phyloP scores from a whole-genome alignment of 768 basidiomycete genomes.

The Amanita phalloides region DNA sequence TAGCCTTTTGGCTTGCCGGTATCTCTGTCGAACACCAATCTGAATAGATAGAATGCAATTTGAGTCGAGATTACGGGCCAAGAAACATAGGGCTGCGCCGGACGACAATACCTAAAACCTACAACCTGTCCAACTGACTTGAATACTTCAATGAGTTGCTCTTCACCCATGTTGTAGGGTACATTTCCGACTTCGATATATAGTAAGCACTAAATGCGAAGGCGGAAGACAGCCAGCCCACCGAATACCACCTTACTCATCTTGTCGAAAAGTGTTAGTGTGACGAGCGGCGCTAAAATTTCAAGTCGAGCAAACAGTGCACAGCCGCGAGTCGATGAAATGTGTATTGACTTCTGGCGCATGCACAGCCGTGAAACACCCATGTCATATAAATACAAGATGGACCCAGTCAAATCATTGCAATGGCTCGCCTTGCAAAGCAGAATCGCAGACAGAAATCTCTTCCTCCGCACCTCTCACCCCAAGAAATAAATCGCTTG shows the following conservation, averaged over 20 bases:
- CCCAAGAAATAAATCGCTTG: background rate
- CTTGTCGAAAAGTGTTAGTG: background rate
- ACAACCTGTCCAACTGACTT: constrained; percentile 82
- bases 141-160: constrained; percentile 81
- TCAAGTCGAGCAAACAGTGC: no score
- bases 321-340: no score
- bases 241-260: constrained; percentile 74
- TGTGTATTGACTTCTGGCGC: no score
- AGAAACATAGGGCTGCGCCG: constrained; percentile 1
- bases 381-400: background rate
- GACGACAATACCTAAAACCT: constrained; percentile 60
- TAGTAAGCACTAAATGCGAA: background rate
- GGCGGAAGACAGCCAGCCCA: constrained; percentile 17
- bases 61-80: constrained; percentile 3
- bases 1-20: constrained; percentile 94
- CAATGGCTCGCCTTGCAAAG: background rate
- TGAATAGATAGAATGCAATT: constrained; percentile 17
- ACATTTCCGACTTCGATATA: constrained; percentile 65
- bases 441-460: background rate
- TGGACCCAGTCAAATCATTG: background rate
- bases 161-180: constrained; percentile 85
- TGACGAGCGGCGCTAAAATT: background rate
- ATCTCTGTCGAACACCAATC: constrained; percentile 82
- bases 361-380: no score
- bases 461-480: background rate